Conservation (phyloP, 441 rosid genomes). For the Brassica balearica region DNA sequence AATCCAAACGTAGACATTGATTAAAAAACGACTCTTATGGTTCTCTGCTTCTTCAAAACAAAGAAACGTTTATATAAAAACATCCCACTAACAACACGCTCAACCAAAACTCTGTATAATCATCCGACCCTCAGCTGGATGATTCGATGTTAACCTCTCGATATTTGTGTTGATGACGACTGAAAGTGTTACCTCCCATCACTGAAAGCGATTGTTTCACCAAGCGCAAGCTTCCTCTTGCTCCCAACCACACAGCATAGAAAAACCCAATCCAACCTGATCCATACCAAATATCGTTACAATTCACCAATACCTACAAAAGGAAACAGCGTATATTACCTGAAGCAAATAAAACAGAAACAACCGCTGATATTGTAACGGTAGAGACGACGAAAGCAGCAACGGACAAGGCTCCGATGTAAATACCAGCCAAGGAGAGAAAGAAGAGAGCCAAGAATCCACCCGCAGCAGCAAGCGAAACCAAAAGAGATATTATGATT, state of each 20-base stretch:
- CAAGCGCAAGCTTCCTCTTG: slow-evolving; percentile 60
- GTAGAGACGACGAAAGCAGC: slow-evolving; percentile 75
- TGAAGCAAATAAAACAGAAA: slow-evolving; percentile 67
- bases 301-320: slow-evolving; percentile 15
- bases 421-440: slow-evolving; percentile 67
- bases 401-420: slow-evolving; percentile 76
- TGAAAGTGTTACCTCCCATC: slow-evolving; percentile 68
- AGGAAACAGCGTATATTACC: slow-evolving; percentile 45
- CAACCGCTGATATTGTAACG: slow-evolving; percentile 64
- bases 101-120: slow-evolving; percentile 28
- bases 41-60: slow-evolving; percentile 32
- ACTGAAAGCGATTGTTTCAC: slow-evolving; percentile 65
- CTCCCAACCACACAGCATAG: slow-evolving; percentile 73
- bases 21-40: background rate
- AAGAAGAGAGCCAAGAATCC: slow-evolving; percentile 86
- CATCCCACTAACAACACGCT: slow-evolving; percentile 26
- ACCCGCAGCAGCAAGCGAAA: slow-evolving; percentile 88
- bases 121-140: slow-evolving; percentile 9
- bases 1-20: slow-evolving; percentile 10
- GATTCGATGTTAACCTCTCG: slow-evolving; percentile 35
- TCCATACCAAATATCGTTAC: slow-evolving; percentile 42
- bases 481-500: slow-evolving; percentile 69
- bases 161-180: slow-evolving; percentile 44
- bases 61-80: background rate
- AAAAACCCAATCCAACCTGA: slow-evolving; percentile 96